Evolutionary conservation across 768 basidiomycete genomes (phyloP).

Genomic region (Pleurotus tuber-regium): DNA sequence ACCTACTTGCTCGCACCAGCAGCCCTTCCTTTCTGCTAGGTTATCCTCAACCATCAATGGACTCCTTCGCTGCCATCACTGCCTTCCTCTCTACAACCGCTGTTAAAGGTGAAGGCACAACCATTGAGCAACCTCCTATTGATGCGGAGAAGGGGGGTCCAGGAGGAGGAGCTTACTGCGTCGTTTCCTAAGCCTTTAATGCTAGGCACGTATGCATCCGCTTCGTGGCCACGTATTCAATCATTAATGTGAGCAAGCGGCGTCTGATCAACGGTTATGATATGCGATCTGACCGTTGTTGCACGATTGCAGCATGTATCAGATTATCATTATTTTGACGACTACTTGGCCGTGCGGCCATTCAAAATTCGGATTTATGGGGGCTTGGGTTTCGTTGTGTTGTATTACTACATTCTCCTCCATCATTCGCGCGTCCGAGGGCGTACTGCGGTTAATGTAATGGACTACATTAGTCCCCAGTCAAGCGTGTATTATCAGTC

Average conservation of each 20-base stretch:
- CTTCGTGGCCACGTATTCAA: too few species aligned
- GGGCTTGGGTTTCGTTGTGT: not conserved
- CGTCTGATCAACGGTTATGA: not conserved
- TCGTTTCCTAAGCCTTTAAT: slow-evolving; percentile 6
- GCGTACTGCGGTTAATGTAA: not conserved
- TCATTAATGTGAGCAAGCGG: not conserved
- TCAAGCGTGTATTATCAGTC: not conserved
- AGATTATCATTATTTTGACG: not conserved
- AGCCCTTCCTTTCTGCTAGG: not conserved
- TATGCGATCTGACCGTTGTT: not conserved
- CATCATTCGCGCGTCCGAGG: slow-evolving; percentile 3
- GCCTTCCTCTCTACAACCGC: slow-evolving; percentile 11
- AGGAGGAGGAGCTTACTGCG: slow-evolving; percentile 10
- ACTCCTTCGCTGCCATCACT: slow-evolving; percentile 7
- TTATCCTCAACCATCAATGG: slow-evolving; percentile 10
- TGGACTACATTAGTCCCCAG: not conserved
- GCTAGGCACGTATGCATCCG: not conserved
- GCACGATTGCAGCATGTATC: not conserved
- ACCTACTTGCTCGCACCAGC: slow-evolving; percentile 4
- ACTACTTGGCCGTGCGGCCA: not conserved
- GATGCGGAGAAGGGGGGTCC: slow-evolving; percentile 6
- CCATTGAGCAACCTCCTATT: slow-evolving; percentile 6
- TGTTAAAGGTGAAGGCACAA: slow-evolving; percentile 3
- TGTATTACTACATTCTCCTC: slow-evolving; percentile 1
- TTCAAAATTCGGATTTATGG: too few species aligned